Conservation (phyloP, 2,329 filamentous ascomycete genomes). For the Lecanosticta acicola region DNA sequence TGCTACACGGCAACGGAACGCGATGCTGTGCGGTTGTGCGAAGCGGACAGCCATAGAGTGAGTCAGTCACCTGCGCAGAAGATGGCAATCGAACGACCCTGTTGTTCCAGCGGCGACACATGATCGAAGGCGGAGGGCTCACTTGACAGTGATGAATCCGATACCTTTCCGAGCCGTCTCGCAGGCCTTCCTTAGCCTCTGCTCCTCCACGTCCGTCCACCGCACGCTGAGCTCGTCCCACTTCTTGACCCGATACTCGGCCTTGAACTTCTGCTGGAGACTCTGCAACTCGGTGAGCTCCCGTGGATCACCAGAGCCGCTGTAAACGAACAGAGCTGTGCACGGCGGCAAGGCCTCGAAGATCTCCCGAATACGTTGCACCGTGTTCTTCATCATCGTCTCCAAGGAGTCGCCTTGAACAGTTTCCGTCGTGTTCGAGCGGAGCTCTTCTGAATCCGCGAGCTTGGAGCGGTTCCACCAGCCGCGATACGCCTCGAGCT, state of each 20-base stretch:
- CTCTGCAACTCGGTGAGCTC: conserved; percentile 52
- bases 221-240: conserved; percentile 59
- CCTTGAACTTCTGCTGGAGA: conserved; percentile 51
- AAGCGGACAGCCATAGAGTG: too few species aligned
- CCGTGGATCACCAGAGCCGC: conserved; percentile 58
- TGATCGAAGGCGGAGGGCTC: conserved; percentile 11
- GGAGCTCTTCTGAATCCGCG: conserved; percentile 34
- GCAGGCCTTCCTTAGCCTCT: conserved; percentile 52
- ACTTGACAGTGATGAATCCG: conserved; percentile 56
- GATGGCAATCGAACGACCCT: too few species aligned
- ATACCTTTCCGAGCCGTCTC: conserved; percentile 53
- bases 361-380: conserved; percentile 47
- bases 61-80: too few species aligned
- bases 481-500: conserved; percentile 54
- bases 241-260: conserved; percentile 55
- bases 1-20: background rate
- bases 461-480: conserved; percentile 53
- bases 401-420: conserved; percentile 33
- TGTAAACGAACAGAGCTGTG: conserved; percentile 59
- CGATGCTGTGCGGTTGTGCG: too few species aligned
- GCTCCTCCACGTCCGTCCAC: conserved; percentile 61
- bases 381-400: conserved; percentile 45
- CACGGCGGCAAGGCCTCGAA: conserved; percentile 53
- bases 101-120: too few species aligned
- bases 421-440: conserved; percentile 16